Conservation (phyloP, 345 rosid species). For the Schrenkiella parvula region DNA sequence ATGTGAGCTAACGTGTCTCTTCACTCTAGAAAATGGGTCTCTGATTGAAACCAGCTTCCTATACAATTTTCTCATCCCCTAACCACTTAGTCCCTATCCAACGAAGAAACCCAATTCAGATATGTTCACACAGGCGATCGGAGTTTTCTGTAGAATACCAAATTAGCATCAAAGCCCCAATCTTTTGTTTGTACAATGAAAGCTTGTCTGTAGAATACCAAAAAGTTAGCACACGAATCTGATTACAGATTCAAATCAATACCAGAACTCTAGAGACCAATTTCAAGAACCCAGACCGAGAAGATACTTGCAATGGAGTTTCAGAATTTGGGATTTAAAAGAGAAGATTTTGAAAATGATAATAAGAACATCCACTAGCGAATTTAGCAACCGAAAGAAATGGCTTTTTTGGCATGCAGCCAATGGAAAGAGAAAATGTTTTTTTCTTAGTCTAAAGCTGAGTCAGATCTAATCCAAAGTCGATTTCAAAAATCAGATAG, state of each 20-base stretch:
- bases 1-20: constrained; percentile 58
- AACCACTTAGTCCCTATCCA: constrained; percentile 11
- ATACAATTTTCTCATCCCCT: constrained; percentile 42
- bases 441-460: constrained; percentile 22
- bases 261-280: neutral
- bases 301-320: constrained; percentile 4
- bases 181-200: neutral
- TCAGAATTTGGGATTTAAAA: neutral
- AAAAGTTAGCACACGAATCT: neutral
- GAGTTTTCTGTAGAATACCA: neutral
- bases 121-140: neutral
- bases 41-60: constrained; percentile 40
- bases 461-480: constrained; percentile 36
- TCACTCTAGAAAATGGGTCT: constrained; percentile 41
- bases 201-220: neutral
- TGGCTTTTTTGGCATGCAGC: constrained; percentile 20
- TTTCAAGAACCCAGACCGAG: neutral
- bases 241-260: neutral
- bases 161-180: neutral
- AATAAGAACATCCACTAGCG: neutral
- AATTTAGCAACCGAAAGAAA: neutral
- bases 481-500: neutral
- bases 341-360: neutral
- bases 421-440: constrained; percentile 11
- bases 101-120: neutral